Evolutionary conservation across 192 early-diverging fungal species (phyloP).

Genomic region (Backusella liffmaniae): DNA sequence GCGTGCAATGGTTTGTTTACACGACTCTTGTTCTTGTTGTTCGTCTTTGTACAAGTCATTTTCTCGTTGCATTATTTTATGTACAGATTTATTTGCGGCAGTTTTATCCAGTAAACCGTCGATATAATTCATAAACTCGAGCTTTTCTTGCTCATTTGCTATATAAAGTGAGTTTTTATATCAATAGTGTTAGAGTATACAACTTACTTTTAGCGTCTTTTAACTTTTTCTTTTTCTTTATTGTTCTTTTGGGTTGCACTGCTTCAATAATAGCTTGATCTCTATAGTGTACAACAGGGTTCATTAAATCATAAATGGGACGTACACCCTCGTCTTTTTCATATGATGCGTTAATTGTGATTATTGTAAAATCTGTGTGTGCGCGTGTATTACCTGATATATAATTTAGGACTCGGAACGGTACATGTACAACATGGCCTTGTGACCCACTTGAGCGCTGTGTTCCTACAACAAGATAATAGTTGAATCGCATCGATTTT

Average conservation of each 20-base stretch:
- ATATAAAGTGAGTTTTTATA: constrained; percentile 11
- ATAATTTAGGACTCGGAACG: constrained; percentile 63
- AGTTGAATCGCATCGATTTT: constrained; percentile 62
- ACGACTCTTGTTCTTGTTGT: constrained; percentile 20
- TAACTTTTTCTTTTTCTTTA: constrained; percentile 28
- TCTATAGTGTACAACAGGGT: constrained; percentile 64
- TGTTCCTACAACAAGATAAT: constrained; percentile 68
- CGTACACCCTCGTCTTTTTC: constrained; percentile 56
- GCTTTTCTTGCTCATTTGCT: not conserved
- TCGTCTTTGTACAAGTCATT: constrained; percentile 48
- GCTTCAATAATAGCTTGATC: constrained; percentile 57
- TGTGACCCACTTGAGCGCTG: constrained; percentile 41
- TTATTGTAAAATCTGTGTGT: not conserved
- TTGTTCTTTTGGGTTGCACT: constrained; percentile 30
- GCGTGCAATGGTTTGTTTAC: constrained; percentile 34
- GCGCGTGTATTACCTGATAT: constrained; percentile 32
- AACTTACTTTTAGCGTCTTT: not conserved
- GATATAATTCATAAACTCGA: constrained; percentile 49
- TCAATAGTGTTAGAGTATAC: not conserved
- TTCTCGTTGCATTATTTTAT: constrained; percentile 50
- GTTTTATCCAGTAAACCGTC: constrained; percentile 35
- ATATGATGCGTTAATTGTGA: not conserved
- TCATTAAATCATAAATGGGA: constrained; percentile 72
- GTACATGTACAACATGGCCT: constrained; percentile 61
- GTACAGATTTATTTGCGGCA: constrained; percentile 5